phyloP scores from a whole-genome alignment of 257 asterid genomes.

The Solanum pimpinellifolium region DNA sequence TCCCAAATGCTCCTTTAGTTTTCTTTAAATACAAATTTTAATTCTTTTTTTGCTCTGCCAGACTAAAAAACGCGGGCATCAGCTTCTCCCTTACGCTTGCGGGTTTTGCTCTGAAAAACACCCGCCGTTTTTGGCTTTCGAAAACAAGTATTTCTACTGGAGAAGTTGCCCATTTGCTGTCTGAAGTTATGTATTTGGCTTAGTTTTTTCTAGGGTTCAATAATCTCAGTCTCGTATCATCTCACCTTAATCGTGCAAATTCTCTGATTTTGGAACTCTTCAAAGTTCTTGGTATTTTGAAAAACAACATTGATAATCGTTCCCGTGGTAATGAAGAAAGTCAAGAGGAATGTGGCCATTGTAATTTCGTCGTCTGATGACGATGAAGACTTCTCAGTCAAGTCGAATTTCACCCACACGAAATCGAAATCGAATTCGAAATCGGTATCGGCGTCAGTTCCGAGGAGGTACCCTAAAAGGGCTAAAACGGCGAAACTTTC shows the following conservation, averaged over 20 bases:
- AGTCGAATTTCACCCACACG: slow-evolving; percentile 15
- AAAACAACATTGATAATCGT: not conserved
- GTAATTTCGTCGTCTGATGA: slow-evolving; percentile 58
- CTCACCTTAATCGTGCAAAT: not conserved
- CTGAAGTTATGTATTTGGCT: not conserved
- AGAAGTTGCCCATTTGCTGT: not conserved
- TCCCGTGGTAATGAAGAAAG: slow-evolving; percentile 35
- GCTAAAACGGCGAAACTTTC: slow-evolving; percentile 31
- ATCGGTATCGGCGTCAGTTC: slow-evolving; percentile 24
- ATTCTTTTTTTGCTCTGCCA: too few species aligned
- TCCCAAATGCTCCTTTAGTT: not conserved
- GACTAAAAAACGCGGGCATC: not conserved
- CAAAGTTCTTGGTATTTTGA: not conserved
- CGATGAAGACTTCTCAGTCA: slow-evolving; percentile 20
- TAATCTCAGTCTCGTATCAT: not conserved
- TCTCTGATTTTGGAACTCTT: not conserved
- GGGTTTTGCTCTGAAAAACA: not conserved
- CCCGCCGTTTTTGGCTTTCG: not conserved
- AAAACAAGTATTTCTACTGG: not conserved
- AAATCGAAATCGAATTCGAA: not conserved
- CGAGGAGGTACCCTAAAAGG: slow-evolving; percentile 47
- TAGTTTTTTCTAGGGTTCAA: not conserved
- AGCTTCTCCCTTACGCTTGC: not conserved
- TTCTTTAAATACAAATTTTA: not conserved
- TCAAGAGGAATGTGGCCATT: slow-evolving; percentile 38